Conservation (phyloP, 2,329 filamentous ascomycete genomes). For the Epichloe uncinata region DNA sequence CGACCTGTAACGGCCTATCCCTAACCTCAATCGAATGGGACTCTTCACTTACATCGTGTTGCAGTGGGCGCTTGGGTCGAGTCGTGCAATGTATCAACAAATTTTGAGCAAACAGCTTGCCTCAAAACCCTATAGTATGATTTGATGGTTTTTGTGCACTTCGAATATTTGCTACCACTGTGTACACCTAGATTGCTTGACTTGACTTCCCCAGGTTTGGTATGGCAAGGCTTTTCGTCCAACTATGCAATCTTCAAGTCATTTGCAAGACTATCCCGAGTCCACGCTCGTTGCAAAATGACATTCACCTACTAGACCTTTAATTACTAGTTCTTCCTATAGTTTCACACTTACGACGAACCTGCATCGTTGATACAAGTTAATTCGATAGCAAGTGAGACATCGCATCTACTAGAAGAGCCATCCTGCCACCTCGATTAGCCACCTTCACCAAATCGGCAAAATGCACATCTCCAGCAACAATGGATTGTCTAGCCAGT, state of each 20-base stretch:
- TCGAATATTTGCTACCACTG: neutral
- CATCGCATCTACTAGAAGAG: neutral
- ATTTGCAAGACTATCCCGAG: neutral
- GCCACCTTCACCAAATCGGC: neutral
- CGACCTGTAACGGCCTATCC: too few relatives aligned
- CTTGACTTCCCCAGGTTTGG: neutral
- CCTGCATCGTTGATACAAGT: neutral
- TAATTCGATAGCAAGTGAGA: neutral
- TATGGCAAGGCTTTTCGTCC: neutral
- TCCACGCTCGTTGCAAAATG: neutral
- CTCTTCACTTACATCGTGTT: neutral
- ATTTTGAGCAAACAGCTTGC: neutral
- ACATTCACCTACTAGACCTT: neutral
- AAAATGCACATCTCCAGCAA: neutral
- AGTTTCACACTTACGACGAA: neutral
- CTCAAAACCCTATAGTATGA: neutral
- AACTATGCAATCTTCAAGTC: neutral
- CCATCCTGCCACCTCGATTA: neutral
- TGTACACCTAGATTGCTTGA: constrained; percentile 1
- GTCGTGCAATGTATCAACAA: constrained; percentile 1
- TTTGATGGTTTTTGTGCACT: neutral
- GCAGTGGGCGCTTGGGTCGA: neutral
- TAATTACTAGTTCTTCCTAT: neutral
- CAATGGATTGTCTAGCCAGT: neutral
- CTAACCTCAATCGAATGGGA: neutral